Evolutionary conservation across 768 basidiomycete genomes (phyloP), one percentile per base, ranked within the genome.

Genomic region (Xanthoconium stramineum): DNA sequence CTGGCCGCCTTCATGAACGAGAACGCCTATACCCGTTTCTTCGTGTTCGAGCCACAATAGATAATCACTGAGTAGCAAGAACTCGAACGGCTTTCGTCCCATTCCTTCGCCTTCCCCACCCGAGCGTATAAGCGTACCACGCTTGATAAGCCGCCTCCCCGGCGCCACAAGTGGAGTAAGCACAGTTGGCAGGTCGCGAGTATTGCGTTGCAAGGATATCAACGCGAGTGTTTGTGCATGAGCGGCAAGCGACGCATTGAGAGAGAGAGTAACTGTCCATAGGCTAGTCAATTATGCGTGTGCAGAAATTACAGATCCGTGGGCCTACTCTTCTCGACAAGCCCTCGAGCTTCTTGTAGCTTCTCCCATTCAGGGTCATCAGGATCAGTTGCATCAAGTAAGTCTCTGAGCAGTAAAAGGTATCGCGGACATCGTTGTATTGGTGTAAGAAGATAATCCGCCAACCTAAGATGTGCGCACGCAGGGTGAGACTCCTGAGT

Each of bases 371-470:
- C 92, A n/a, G 80, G 76, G 57, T 89, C 86, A 4, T 83, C 82
- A 5, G 75, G 71, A 37, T 80, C 78, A 15, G 87, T 90, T 56
- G 83, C 82, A n/a, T 70, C 69, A 36, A 91, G 83, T 37, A 94
- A 78, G 66, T 95, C 92, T 70, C 86, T 91, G 50, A 94, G 80
- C 12, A 95, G 75, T 12, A 95, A 78, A 9, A 93, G 79, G 67
- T 94, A 94, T 53, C 93, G 80, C 5, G 93, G 93, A 69, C 91
- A 93, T 53, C 92, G 81, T 69, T 95, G 92, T 8, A 95, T 87
- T 47, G 92, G 84, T 3, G 89, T 90, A 52, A 95, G 77, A 11
- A 95, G 80, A 85, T 92, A 95, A 65, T 93, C 90, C 9, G 86
- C 79, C 32, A 95, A 75, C 63, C 85, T 86, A 47, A 95, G 79